Base-by-base conservation (phyloP, 2,329 filamentous ascomycete genomes). In the Rhynchosporium secalis region DNA sequence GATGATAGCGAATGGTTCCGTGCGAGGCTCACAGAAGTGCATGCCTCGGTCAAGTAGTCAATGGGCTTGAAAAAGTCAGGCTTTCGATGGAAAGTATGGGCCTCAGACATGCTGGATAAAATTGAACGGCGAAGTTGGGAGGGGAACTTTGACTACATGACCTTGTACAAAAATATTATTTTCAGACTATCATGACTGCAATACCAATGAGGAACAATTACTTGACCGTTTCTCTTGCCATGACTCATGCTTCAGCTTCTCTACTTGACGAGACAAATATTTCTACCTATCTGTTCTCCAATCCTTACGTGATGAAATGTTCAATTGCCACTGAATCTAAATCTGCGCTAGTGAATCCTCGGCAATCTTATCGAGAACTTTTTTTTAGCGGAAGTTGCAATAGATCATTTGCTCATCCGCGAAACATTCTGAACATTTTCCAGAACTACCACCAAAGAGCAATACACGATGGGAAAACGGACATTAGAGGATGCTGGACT, bases 401-500 rank as follows among this genome's bases (percentile, higher is more conserved):
- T 54, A 36, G 51, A 41, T 40, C 51, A 29, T 40, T 54, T 54
- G 33, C 10, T 26, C 13, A 26, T 54, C 49, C 7, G 20, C 38
- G 33, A n/a, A 20, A 54, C 38, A 20, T 52, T 54, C 51, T 41
- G 51, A 29, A 54, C 51, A 28, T 41, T 54, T 41, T 28, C 51
- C 12, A 41, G 28, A 33, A 52, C n/a, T 43, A 56, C 62, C 40
- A 60, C 28, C 28, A 33, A 56, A 41, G 12, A 51, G 26, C 52
- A 48, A 31, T 47, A 40, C 61, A 52, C 60, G 56, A 74, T 75
- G 73, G 56, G 67, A 13, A 75, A 75, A 71, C 71, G 72, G 41
- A 67, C 69, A 7, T 56, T 74, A 13, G 72, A 74, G 33, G 71
- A 72, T 46, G 56, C 72, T 10, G 71, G 65, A 20, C 52, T 72